Conservation (phyloP, 148 eudicot genomes). For the Vaccinium vitisidaea region DNA sequence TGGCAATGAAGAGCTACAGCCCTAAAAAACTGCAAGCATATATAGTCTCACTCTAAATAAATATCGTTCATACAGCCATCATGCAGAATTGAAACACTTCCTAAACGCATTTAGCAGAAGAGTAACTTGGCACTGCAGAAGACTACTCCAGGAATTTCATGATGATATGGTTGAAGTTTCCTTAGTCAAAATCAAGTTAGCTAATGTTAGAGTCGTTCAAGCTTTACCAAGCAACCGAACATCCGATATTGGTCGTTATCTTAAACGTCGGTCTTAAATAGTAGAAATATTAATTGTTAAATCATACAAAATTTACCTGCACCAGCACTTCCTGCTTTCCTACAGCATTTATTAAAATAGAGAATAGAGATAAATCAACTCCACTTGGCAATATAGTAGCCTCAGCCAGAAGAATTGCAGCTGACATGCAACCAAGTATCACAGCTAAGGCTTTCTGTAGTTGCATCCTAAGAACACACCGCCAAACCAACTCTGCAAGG, state of each 20-base stretch:
- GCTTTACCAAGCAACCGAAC: background rate
- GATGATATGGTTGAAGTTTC: background rate
- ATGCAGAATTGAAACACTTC: background rate
- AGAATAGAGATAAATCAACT: constrained; percentile 89
- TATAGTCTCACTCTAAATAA: background rate
- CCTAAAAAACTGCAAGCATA: background rate
- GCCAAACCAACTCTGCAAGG: constrained; percentile 74
- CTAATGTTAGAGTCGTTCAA: background rate
- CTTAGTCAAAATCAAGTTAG: background rate
- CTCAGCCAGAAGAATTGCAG: constrained; percentile 91
- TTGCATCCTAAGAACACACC: constrained; percentile 69
- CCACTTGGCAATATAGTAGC: constrained; percentile 77
- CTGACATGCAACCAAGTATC: constrained; percentile 82
- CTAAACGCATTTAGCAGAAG: background rate
- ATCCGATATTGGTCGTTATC: background rate
- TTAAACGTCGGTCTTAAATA: background rate
- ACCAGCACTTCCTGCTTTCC: constrained; percentile 62
- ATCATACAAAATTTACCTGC: constrained; percentile 52
- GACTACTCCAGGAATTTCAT: background rate
- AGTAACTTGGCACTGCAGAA: background rate
- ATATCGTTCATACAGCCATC: background rate
- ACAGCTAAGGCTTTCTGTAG: constrained; percentile 64
- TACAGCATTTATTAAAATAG: constrained; percentile 65
- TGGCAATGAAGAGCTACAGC: constrained; percentile 6
- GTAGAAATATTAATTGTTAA: background rate